A percentile compares a stretch with the other conserved stretches of the same genome.
phyloP scores from a whole-genome alignment of 768 basidiomycete genomes.

The Lactarius sanguifluus region DNA sequence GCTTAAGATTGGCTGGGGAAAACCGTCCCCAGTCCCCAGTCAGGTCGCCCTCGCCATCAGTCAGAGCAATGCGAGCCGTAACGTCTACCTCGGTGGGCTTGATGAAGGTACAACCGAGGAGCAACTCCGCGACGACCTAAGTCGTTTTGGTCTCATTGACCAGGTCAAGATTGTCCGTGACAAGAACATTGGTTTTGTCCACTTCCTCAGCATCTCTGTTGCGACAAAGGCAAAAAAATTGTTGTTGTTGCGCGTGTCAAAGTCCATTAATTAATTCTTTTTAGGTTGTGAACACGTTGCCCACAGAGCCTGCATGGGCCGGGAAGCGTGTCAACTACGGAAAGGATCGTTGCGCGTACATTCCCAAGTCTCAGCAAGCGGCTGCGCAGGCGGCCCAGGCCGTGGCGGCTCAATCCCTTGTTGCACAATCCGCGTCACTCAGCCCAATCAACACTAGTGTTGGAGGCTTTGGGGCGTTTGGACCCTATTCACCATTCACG shows the following conservation, averaged over 20 bases:
- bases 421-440: constrained; percentile 48
- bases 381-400: constrained; percentile 85
- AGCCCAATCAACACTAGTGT: constrained; percentile 35
- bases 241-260: not conserved
- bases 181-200: constrained; percentile 99
- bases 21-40: constrained; percentile 84
- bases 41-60: constrained; percentile 85
- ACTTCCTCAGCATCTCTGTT: constrained; percentile 92
- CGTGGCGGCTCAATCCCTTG: constrained; percentile 76
- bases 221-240: constrained; percentile 74
- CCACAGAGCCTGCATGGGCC: constrained; percentile 89
- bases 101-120: constrained; percentile 91
- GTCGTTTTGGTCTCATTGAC: constrained; percentile 93
- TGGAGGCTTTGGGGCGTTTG: constrained; percentile 43
- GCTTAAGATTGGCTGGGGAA: constrained; percentile 98
- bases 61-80: constrained; percentile 90
- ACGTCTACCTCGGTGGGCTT: constrained; percentile 94
- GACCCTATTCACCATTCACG: constrained; percentile 54
- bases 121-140: constrained; percentile 85
- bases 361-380: constrained; percentile 92
- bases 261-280: not conserved
- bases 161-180: constrained; percentile 99
- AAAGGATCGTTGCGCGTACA: constrained; percentile 97
- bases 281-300: constrained; percentile 91
- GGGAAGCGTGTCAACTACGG: constrained; percentile 98